Base-by-base conservation (phyloP, 164 flowering plant genomes). In the Umbellularia californica region DNA sequence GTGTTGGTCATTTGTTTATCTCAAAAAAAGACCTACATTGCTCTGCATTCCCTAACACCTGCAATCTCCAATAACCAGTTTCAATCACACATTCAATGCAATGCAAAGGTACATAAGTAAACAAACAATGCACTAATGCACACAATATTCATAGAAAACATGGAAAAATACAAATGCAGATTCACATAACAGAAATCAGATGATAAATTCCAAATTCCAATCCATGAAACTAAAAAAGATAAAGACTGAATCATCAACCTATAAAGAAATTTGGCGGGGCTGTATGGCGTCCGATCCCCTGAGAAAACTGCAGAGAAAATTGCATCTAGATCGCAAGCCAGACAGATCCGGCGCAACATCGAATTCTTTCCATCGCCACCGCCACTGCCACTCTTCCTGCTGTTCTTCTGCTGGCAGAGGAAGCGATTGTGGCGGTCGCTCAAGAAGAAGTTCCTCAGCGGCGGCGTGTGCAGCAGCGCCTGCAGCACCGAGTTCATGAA, bases 401-500 rank as follows among this genome's bases (percentile, higher is more conserved):
- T 47, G n/a, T 60, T 85, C 74, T 83, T 85, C 82, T 79, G 83
- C 84, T 88, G 91, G 69, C 98, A 94, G 47, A 76, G 79, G 24
- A 82, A 84, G 2, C 90, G 77, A 50, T 92, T 91, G 65, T 94
- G 97, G 47, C 91, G 81, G 79, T 92, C 97, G 71, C 96, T 90
- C 74, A 94, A 65, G 83, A 94, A 94, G 72, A 88, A 94, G 77
- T 91, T 91, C 80, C 97, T 78, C 76, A 95, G 69, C 2, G 97
- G 98, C 33, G 97, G 97, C 1, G 97, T 88, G 64, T 92, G 98
- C 12, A 95, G 85, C 84, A 95, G 82, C 3, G 96, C 98, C 75
- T 95, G 98, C 77, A 95, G 77, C 11, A 95, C 95, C 0, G 98
- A 95, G 80, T 92, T 95, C 97, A 95, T 90, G 68, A 92, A 95